Base-by-base conservation (phyloP, 129 eudicot genomes). In the Saposhnikovia divaricata region DNA sequence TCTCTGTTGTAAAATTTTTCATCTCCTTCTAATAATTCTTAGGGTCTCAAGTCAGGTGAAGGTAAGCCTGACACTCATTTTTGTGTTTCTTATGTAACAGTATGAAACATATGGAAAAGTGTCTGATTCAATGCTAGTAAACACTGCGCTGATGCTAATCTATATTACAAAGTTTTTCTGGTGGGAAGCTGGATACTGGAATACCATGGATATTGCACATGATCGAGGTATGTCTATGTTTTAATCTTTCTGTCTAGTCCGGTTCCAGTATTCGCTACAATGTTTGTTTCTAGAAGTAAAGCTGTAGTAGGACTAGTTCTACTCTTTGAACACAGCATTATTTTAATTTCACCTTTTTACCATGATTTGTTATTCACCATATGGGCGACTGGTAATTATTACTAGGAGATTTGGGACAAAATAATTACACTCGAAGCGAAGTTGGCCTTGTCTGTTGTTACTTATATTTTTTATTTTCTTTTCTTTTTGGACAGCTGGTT, bases 151-250 rank as follows among this genome's bases (percentile, higher is more conserved):
- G 79, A 95, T 88, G 92, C 84, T 95, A 87, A 92, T 90, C 21
- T 95, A 95, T 85, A 93, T 95, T 55, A 92, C 98, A 85, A 95
- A 95, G 59, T 95, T 95, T 86, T 95, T 95, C 77, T 95, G 93
- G 98, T 95, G 98, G 98, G 98, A 95, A 87, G 96, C 96, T 82
- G 98, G 98, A 45, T 95, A 95, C 82, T 95, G 98, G 98, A 95
- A 90, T 87, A 95, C 98, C 34, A 95, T 95, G 98, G 98, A 95
- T 82, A 95, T 95, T 83, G 98, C 98, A 43, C 98, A 95, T 74
- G 98, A 95, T 86, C 91, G 98, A 95, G 98, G 98, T 95, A 77
- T 48, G 79, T 78, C 21, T 72, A 39, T 39, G 21, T 40, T 47
- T 38, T 79, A 14, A 38, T 66, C 59, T 23, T 39, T 74, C 25